Base-by-base conservation (phyloP, 345 rosid species). In the Citrus glauca region DNA sequence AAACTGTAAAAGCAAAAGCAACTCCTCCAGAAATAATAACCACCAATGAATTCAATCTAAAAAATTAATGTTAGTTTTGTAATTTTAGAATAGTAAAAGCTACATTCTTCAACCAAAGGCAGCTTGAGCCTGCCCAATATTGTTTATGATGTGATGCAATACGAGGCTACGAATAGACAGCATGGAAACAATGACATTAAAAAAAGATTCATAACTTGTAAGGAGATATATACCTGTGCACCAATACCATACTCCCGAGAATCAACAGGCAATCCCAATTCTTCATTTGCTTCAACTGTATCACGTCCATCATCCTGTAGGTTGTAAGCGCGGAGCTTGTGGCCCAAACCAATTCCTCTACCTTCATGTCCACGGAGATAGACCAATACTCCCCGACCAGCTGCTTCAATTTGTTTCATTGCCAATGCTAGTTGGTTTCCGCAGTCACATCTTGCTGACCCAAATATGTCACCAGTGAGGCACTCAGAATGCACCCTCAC, bases 401-500 rank as follows among this genome's bases (percentile, higher is more conserved):
- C 86, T 32, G 91, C 94, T 84, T 93, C 97, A 38, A 95, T 93
- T 84, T 89, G 90, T 80, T 86, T 82, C 93, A 95, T 93, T 63
- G 99, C 98, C 42, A 91, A 87, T 1, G 91, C 91, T 73, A 95
- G 77, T 64, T 93, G 94, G 75, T 88, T 84, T 10, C 97, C 95
- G 60, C 98, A 93, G 67, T 82, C 91, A 40, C 95, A 92, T 84
- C 94, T 82, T 13, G 92, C 91, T 2, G 95, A 93, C n/a, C 99
- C 98, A 69, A 95, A 93, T 84, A 92, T 92, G 80, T 95, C 98
- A n/a, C 97, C 97, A 0, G 99, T 91, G 57, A 95, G 90, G 86
- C 98, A 92, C 48, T 95, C 99, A 0, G 99, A 91, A 61, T 95
- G 97, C 33, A 95, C 98, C 82, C 98, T 88, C 82, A 95, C 99